phyloP scores from a whole-genome alignment of 139 green algal species.

The Chlamydomonas eustigma region DNA sequence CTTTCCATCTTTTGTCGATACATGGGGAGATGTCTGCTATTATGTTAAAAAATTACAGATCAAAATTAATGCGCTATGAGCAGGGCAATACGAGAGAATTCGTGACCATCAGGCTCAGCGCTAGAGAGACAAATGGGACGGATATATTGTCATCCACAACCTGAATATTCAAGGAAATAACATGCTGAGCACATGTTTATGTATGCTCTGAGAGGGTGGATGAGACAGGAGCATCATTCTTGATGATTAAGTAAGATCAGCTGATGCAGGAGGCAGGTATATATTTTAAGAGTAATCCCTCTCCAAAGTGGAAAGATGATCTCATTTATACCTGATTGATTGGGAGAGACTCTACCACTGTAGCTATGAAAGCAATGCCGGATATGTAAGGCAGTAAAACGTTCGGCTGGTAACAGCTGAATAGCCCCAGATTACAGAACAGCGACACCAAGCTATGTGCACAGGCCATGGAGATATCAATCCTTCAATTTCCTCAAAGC shows the following conservation, averaged over 20 bases:
- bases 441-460: conserved; percentile 38
- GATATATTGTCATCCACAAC: conserved; percentile 90
- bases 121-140: conserved; percentile 62
- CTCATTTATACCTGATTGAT: conserved; percentile 44
- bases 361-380: conserved; percentile 46
- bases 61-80: too few species aligned
- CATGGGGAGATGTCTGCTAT: too few species aligned
- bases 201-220: too few species aligned
- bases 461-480: not conserved
- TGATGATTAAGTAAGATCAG: too few species aligned
- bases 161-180: too few species aligned
- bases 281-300: not conserved
- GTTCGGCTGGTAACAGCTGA: conserved; percentile 30
- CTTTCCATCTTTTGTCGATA: too few species aligned
- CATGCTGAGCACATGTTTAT: too few species aligned
- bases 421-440: conserved; percentile 54
- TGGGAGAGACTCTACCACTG: conserved; percentile 81
- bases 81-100: too few species aligned
- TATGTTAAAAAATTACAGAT: too few species aligned
- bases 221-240: too few species aligned
- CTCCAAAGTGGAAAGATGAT: not conserved
- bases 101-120: not conserved
- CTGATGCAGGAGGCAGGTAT: not conserved
- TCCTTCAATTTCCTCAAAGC: not conserved
- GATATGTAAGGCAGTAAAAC: conserved; percentile 39